A percentile compares a stretch with the other conserved stretches of the same genome.
phyloP scores from a whole-genome alignment of 1,284 basidiomycete genomes.

The Erythrobasidium hasegawianum region DNA sequence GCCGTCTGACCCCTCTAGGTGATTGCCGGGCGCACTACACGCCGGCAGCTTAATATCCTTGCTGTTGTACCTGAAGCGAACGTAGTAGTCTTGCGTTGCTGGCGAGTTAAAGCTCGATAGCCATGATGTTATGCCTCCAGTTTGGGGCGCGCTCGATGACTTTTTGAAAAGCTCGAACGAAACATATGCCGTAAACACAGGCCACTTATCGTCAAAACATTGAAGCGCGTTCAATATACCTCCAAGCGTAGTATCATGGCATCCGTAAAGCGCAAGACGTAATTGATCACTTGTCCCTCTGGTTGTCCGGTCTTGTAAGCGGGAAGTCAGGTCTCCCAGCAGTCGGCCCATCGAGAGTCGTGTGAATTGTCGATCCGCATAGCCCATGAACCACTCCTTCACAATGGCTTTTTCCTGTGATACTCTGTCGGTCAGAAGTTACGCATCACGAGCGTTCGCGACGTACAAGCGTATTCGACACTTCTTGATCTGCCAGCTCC shows the following conservation, averaged over 20 bases:
- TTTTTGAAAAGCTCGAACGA: conserved; percentile 32
- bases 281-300: conserved; percentile 22
- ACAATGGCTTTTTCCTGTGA: conserved; percentile 18
- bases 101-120: not conserved
- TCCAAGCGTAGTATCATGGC: conserved; percentile 42
- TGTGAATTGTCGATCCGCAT: conserved; percentile 35
- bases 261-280: conserved; percentile 39
- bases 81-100: conserved; percentile 8
- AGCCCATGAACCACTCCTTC: conserved; percentile 33
- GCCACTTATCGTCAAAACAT: conserved; percentile 41
- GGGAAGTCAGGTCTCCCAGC: conserved; percentile 33
- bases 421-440: no score
- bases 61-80: conserved; percentile 30
- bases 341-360: conserved; percentile 43
- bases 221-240: conserved; percentile 42
- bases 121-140: not conserved
- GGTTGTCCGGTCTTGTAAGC: conserved; percentile 29
- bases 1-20: conserved; percentile 20
- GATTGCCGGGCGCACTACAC: conserved; percentile 16
- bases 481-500: conserved; percentile 36
- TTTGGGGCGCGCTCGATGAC: not conserved
- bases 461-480: conserved; percentile 36
- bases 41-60: conserved; percentile 25
- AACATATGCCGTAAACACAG: conserved; percentile 38
- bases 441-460: no score